A percentile compares a stretch with the other conserved stretches of the same genome.
Evolutionary conservation across 495 filamentous ascomycete genomes (phyloP).

Genomic region (Stereocaulon alpinum): DNA sequence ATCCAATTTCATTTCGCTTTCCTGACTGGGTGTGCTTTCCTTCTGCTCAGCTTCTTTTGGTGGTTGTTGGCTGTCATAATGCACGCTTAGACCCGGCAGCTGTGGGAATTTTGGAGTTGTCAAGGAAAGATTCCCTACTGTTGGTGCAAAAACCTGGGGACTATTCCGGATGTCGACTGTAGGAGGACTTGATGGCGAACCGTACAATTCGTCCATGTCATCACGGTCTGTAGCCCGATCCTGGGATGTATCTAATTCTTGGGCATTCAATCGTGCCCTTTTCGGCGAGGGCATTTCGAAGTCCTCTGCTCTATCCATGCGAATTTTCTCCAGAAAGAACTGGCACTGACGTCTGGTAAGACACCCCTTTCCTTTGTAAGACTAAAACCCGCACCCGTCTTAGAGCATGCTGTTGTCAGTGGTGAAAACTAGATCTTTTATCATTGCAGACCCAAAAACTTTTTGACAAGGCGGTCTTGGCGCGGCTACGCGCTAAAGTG

Average conservation of each 20-base stretch:
- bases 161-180: not conserved
- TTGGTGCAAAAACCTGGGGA: not conserved
- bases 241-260: not conserved
- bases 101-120: not conserved
- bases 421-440: not conserved
- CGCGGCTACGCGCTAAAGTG: not conserved
- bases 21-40: not conserved
- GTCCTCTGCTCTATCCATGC: slow-evolving; percentile 1
- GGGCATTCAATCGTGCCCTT: slow-evolving; percentile 13
- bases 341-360: not conserved
- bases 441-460: not conserved
- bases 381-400: too few species aligned
- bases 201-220: slow-evolving; percentile 19
- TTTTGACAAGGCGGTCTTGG: slow-evolving; percentile 4
- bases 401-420: too few species aligned
- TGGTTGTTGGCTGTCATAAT: not conserved
- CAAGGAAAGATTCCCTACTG: not conserved
- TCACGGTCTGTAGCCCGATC: slow-evolving; percentile 8
- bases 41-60: not conserved
- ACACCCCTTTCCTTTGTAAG: too few species aligned
- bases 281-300: slow-evolving; percentile 18
- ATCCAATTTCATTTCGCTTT: not conserved
- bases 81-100: slow-evolving; percentile 11
- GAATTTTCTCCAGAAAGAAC: not conserved
- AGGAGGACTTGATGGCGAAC: not conserved